A percentile compares a stretch with the other conserved stretches of the same genome.
Conservation (phyloP, 371 early-diverging fungal genomes). For the Mucor plumbeus region DNA sequence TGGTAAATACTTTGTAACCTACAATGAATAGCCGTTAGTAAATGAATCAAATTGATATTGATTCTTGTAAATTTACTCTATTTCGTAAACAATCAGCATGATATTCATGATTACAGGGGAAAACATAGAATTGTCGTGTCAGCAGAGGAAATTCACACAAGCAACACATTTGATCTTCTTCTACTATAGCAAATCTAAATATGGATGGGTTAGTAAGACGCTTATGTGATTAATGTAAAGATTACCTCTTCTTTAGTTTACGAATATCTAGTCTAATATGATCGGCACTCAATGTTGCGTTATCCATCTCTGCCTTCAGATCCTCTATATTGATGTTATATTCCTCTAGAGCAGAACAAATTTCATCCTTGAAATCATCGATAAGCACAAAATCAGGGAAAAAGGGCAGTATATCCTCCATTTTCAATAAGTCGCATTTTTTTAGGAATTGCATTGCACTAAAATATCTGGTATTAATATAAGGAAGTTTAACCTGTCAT, state of each 20-base stretch:
- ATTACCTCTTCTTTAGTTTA: conserved; percentile 70
- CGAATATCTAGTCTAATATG: conserved; percentile 80
- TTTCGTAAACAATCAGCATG: conserved; percentile 89
- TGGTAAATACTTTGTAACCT: conserved; percentile 30
- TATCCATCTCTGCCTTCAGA: conserved; percentile 89
- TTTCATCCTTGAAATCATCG: conserved; percentile 93
- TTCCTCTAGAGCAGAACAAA: conserved; percentile 83
- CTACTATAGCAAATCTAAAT: conserved; percentile 26
- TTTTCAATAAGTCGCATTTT: conserved; percentile 81
- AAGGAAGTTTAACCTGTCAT: too few species aligned
- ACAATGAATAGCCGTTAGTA: too few species aligned
- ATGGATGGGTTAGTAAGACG: too few species aligned
- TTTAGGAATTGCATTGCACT: conserved; percentile 86
- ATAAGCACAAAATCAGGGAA: conserved; percentile 95
- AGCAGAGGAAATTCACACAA: conserved; percentile 50
- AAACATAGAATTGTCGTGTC: conserved; percentile 32
- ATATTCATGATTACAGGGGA: conserved; percentile 34
- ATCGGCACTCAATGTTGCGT: conserved; percentile 85
- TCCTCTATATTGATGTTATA: conserved; percentile 84
- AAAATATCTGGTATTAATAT: background rate
- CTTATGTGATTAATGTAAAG: too few species aligned
- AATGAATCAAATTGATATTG: too few species aligned
- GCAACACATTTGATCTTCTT: conserved; percentile 27
- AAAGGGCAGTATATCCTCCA: conserved; percentile 94
- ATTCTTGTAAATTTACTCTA: conserved; percentile 22